Conservation (phyloP, 176 grass and related monocot genomes). For the Ensete ventricosum region DNA sequence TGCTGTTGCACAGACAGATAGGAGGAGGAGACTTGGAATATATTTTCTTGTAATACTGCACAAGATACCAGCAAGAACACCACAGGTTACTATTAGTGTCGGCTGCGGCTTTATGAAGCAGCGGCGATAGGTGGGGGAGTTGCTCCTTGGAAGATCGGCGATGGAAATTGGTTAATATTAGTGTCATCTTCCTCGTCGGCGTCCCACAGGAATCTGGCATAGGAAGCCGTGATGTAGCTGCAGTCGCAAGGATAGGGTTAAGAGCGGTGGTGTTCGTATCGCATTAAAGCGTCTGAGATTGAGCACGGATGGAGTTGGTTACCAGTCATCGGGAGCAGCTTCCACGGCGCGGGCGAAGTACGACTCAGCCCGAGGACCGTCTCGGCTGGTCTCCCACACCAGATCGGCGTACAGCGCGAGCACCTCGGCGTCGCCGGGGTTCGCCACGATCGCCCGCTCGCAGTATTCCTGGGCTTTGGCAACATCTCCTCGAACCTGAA, state of each 20-base stretch:
- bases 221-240: slow-evolving; percentile 5
- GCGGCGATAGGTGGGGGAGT: not conserved
- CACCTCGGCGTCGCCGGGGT: slow-evolving; percentile 32
- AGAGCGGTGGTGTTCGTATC: too few relatives aligned
- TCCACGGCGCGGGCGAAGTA: slow-evolving; percentile 61
- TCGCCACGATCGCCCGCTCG: slow-evolving; percentile 49
- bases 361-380: slow-evolving; percentile 29
- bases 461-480: slow-evolving; percentile 38
- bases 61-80: not conserved
- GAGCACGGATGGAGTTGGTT: not conserved
- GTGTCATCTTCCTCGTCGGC: not conserved
- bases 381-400: slow-evolving; percentile 47
- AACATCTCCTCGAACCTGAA: slow-evolving; percentile 27
- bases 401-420: slow-evolving; percentile 52
- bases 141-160: not conserved
- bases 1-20: too few relatives aligned
- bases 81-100: not conserved
- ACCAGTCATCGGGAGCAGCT: slow-evolving; percentile 63
- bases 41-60: not conserved
- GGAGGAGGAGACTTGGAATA: not conserved
- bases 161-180: not conserved
- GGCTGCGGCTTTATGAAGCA: not conserved
- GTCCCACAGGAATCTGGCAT: slow-evolving; percentile 9
- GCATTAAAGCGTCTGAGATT: too few relatives aligned
- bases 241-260: too few relatives aligned